These are phyloP conservation scores for Wickerhamiella nectarea DNA, from an alignment of 805 yeast species.

Conservation along the genomic window DNA sequence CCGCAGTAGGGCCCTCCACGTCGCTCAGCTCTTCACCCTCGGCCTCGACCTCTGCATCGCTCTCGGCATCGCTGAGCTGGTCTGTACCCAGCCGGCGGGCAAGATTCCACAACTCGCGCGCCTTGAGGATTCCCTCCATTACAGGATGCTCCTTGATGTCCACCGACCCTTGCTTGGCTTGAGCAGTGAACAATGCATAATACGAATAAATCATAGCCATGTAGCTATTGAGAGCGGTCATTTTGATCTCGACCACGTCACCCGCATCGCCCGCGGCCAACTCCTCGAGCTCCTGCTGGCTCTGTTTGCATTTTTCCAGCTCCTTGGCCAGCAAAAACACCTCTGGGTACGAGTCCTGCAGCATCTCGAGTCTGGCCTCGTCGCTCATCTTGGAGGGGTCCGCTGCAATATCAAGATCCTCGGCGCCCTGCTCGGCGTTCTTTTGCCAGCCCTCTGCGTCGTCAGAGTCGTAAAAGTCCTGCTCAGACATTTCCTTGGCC, in stretches of 20 bases:
- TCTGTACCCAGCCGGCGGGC: slow-evolving; percentile 36
- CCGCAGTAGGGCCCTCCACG: not conserved
- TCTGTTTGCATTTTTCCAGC: slow-evolving; percentile 29
- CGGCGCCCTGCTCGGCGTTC: slow-evolving; percentile 32
- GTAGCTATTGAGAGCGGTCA: slow-evolving; percentile 62
- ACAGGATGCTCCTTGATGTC: slow-evolving; percentile 77
- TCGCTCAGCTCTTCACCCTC: slow-evolving; percentile 10
- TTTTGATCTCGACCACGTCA: slow-evolving; percentile 32
- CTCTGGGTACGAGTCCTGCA: slow-evolving; percentile 66
- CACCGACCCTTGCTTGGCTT: slow-evolving; percentile 38
- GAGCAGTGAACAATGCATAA: slow-evolving; percentile 56
- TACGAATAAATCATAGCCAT: slow-evolving; percentile 67
- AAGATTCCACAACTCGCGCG: slow-evolving; percentile 83
- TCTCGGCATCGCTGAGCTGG: slow-evolving; percentile 10
- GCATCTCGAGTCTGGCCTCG: slow-evolving; percentile 38
- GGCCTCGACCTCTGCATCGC: slow-evolving; percentile 7
- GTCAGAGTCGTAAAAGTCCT: slow-evolving; percentile 57
- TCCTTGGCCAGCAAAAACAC: slow-evolving; percentile 65
- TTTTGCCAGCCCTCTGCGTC: slow-evolving; percentile 73
- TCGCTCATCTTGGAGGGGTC: slow-evolving; percentile 39
- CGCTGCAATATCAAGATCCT: slow-evolving; percentile 25
- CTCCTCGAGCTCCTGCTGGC: slow-evolving; percentile 13
- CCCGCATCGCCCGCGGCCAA: too few species aligned
- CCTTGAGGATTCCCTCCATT: slow-evolving; percentile 71
- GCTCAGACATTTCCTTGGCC: slow-evolving; percentile 59